phyloP scores from a whole-genome alignment of 2,329 filamentous ascomycete genomes.

The Aspergillus aculeatus region DNA sequence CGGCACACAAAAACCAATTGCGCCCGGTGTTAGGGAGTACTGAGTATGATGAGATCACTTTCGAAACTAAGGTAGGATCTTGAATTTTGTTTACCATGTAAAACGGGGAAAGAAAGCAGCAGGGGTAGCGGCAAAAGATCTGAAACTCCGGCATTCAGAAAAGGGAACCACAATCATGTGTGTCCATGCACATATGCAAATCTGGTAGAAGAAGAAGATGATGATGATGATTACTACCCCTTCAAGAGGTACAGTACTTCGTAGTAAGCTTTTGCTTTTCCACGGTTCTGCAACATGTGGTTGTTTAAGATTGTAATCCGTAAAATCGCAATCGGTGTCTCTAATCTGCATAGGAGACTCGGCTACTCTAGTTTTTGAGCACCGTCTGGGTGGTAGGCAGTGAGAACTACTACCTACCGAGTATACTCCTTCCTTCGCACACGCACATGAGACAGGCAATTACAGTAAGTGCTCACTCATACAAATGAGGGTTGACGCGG shows the following conservation, averaged over 20 bases:
- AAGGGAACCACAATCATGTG: background rate
- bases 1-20: no score
- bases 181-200: conserved; percentile 2
- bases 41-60: no score
- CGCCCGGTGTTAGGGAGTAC: no score
- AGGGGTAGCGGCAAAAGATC: conserved; percentile 3
- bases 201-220: background rate
- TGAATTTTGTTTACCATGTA: background rate
- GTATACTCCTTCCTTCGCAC: background rate
- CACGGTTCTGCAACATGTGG: no score
- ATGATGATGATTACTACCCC: no score
- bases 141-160: conserved; percentile 23
- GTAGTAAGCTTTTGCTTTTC: background rate
- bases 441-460: background rate
- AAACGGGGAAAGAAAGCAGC: background rate
- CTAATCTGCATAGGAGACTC: no score
- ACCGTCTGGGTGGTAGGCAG: no score
- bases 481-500: background rate
- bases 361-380: no score
- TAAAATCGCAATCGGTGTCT: no score
- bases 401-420: conserved; percentile 4
- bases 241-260: conserved; percentile 5
- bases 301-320: no score
- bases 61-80: no score
- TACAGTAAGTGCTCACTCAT: background rate